Evolutionary conservation across 176 grass and related monocot species (phyloP).

Genomic region (Cenchrus fungigraminus): DNA sequence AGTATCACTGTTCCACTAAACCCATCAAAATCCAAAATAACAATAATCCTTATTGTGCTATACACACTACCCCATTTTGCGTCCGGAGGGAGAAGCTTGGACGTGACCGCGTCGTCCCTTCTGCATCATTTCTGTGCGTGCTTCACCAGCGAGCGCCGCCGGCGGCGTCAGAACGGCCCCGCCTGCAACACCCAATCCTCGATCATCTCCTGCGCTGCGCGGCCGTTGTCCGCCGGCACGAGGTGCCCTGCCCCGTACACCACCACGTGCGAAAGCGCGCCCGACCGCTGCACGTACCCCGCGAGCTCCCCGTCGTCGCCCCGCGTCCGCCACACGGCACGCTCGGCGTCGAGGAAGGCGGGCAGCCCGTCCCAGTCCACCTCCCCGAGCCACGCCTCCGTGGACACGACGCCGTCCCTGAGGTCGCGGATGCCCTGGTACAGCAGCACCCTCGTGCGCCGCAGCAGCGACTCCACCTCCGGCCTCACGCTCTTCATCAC

Average conservation of each 20-base stretch:
- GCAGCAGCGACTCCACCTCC: background rate
- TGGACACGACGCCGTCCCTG: background rate
- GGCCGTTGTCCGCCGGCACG: background rate
- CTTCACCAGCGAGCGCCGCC: no score
- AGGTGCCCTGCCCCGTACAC: background rate
- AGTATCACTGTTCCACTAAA: no score
- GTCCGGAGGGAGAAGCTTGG: no score
- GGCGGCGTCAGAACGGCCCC: background rate
- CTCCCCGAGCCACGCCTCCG: background rate
- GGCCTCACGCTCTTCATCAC: background rate
- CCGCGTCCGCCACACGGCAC: background rate
- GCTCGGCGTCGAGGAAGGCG: background rate
- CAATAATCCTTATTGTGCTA: no score
- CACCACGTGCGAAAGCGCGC: background rate
- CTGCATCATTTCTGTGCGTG: no score
- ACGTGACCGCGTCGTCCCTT: no score
- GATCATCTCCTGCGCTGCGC: conserved; percentile 4
- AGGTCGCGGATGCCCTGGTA: conserved; percentile 9
- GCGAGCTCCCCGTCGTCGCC: background rate
- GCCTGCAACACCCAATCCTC: background rate
- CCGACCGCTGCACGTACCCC: background rate
- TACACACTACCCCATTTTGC: no score
- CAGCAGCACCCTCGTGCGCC: background rate
- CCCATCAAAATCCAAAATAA: no score
- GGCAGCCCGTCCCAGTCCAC: background rate